Percentiles rank a stretch among this genome's conserved stretches.
These are phyloP conservation scores for Ilyonectria mors-panacis DNA, from an alignment of 2,329 filamentous ascomycete genomes.

Conservation along the genomic window DNA sequence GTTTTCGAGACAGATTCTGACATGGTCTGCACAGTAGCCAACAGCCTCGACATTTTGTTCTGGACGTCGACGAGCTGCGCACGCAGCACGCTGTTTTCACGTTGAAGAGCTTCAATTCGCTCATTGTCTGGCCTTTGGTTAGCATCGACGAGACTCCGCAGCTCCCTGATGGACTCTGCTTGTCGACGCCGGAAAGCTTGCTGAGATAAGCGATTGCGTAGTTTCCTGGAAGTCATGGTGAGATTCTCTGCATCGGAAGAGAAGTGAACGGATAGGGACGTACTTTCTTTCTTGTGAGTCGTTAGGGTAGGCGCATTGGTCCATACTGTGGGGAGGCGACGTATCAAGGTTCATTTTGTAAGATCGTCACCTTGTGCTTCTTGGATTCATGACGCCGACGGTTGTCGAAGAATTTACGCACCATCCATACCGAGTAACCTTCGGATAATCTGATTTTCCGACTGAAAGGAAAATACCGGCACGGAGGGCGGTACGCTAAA, in stretches of 20 bases:
- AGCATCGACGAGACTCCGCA: slow-evolving; percentile 40
- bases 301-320: not conserved
- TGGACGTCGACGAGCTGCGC: slow-evolving; percentile 49
- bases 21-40: slow-evolving; percentile 44
- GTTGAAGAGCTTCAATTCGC: slow-evolving; percentile 41
- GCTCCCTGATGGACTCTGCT: slow-evolving; percentile 48
- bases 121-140: slow-evolving; percentile 44
- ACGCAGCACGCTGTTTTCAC: slow-evolving; percentile 46
- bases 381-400: not conserved
- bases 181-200: slow-evolving; percentile 51
- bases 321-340: not conserved
- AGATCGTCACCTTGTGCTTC: not conserved
- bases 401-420: not conserved
- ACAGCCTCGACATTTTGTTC: slow-evolving; percentile 42
- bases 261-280: not conserved
- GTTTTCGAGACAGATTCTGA: slow-evolving; percentile 45
- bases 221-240: slow-evolving; percentile 38
- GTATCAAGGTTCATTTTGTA: not conserved
- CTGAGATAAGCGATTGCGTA: slow-evolving; percentile 52
- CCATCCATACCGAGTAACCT: no score
- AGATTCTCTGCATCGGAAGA: not conserved
- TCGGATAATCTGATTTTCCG: not conserved
- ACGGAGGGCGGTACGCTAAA: no score
- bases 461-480: no score
- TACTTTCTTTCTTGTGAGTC: slow-evolving; percentile 36